Percentiles rank a stretch among this genome's conserved stretches.
Evolutionary conservation across 2,329 filamentous ascomycete species (phyloP).

Genomic region (Herpotrichia juniperi): DNA sequence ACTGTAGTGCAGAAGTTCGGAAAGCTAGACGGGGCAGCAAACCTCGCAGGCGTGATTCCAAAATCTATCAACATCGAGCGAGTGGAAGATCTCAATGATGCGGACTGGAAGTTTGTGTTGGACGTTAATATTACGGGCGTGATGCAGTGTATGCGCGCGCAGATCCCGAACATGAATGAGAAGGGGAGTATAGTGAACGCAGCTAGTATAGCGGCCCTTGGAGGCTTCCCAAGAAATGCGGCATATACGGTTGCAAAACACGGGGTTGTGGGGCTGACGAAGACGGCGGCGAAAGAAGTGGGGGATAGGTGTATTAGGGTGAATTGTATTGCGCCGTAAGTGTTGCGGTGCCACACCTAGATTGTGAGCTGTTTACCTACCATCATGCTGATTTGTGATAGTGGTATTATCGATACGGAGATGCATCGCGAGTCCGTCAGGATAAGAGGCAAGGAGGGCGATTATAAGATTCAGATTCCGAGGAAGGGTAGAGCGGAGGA

Average conservation of each 20-base stretch:
- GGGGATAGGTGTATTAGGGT: conserved; percentile 33
- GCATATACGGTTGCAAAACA: conserved; percentile 45
- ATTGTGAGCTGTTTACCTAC: neutral
- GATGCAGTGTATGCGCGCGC: conserved; percentile 41
- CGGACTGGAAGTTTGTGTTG: conserved; percentile 42
- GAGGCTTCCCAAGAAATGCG: conserved; percentile 47
- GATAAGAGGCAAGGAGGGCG: conserved; percentile 16
- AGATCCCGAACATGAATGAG: conserved; percentile 46
- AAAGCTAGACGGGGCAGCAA: conserved; percentile 47
- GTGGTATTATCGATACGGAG: conserved; percentile 30
- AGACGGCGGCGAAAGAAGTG: conserved; percentile 43
- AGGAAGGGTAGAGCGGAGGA: conserved; percentile 32
- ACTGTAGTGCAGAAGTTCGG: conserved; percentile 40
- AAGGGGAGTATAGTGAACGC: conserved; percentile 48
- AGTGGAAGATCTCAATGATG: conserved; percentile 39
- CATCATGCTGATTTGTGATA: neutral
- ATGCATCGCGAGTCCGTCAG: conserved; percentile 24
- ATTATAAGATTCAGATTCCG: conserved; percentile 20
- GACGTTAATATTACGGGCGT: conserved; percentile 43
- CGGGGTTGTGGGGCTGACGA: conserved; percentile 44
- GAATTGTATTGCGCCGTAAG: conserved; percentile 34
- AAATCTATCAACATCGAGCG: conserved; percentile 35
- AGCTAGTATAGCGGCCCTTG: conserved; percentile 57
- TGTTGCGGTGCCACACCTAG: neutral
- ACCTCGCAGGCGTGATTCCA: conserved; percentile 55